These are phyloP conservation scores for Populus deltoides DNA, from an alignment of 345 rosid genomes.

Conservation along the genomic window DNA sequence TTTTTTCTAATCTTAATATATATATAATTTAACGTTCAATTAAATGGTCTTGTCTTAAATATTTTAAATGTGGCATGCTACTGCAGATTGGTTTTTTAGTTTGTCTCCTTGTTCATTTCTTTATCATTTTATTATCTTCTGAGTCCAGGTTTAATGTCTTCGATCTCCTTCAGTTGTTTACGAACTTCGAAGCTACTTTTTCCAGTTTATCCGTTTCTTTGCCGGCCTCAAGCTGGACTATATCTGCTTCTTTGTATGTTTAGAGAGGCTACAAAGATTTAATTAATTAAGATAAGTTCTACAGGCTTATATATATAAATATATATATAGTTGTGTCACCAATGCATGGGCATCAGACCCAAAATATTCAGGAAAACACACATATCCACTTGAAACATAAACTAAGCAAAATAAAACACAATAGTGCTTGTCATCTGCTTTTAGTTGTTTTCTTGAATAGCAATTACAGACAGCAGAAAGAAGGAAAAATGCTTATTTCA, in stretches of 20 bases:
- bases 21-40: background rate
- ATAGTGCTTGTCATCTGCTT: background rate
- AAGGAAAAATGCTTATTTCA: background rate
- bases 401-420: background rate
- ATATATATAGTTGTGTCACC: constrained; percentile 7
- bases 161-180: constrained; percentile 26
- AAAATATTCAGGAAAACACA: background rate
- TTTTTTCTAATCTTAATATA: background rate
- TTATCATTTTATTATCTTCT: background rate
- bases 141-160: constrained; percentile 1
- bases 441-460: background rate
- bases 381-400: background rate
- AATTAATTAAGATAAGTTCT: background rate
- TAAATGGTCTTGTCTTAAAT: background rate
- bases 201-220: constrained; percentile 35
- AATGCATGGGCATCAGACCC: constrained; percentile 25
- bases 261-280: constrained; percentile 21
- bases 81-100: constrained; percentile 13
- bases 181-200: constrained; percentile 32
- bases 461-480: background rate
- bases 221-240: constrained; percentile 27
- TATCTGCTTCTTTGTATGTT: constrained; percentile 10
- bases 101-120: constrained; percentile 34
- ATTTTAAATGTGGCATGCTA: constrained; percentile 1
- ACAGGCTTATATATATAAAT: background rate